Evolutionary conservation across 2,329 filamentous ascomycete species (phyloP), one percentile per base, ranked within the genome.

Genomic region (Ceratocystis huliohia): DNA sequence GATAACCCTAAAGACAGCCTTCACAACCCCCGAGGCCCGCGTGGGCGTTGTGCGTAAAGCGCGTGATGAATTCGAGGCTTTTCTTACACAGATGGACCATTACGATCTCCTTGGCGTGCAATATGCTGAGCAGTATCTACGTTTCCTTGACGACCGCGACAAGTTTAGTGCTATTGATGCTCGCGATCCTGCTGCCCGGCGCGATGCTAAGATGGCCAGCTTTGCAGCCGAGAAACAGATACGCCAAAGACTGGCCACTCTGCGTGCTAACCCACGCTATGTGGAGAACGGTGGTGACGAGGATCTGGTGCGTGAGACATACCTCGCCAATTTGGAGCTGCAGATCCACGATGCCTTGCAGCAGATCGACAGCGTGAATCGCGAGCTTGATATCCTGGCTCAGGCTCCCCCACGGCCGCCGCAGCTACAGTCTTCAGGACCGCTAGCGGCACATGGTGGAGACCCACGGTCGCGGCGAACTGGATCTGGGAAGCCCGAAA

Each of bases 201-300:
- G 94, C 70, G 87, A 92, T 66, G 84, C 86, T 61, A 99, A 97
- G 77, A 96, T 99, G 70, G 82, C 85, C 57, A 85, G 88, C 68
- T 96, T 91, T 76, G 86, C 84, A 71, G 84, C 89, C 64, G 94
- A 97, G 75, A 96, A 94, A 74, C 85, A 88, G 69, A 76, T 99
- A 68, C 91, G 90, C 75, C 81, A 85, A 70, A 92, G 88, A 74
- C 80, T 97, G n/a, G 89, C 91, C 75, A 74, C 73, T 46, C 75
- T 81, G 71, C 75, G 76, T 65, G 73, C 73, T 45, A 77, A 80
- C 53, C 78, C 78, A 53, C 71, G 76, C 70, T 77, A 88, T 68
- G 76, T 85, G 13, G 84, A 88, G 68, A 64, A 64, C 10, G 59
- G 68, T 17, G 85, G 87, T 59, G 94, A 97, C 72, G 94, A 99